These are phyloP conservation scores for Musa balbisiana DNA, from an alignment of 202 grass and related monocot species.

Conservation along the genomic window DNA sequence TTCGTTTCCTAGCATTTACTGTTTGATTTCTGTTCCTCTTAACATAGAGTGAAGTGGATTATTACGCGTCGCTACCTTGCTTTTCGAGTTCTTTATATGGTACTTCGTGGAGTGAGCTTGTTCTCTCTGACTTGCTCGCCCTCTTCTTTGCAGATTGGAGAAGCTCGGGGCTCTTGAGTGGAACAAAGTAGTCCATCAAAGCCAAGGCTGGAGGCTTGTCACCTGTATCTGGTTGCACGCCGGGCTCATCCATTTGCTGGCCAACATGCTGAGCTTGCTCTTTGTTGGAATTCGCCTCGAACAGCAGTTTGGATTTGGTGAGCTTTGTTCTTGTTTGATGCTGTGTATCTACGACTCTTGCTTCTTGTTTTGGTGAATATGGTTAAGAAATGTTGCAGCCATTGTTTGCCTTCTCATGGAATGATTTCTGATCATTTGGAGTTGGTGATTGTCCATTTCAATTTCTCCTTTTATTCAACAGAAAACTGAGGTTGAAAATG, in stretches of 20 bases:
- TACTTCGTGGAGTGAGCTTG: background rate
- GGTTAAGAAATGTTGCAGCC: too few species aligned
- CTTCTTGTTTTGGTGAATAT: background rate
- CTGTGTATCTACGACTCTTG: background rate
- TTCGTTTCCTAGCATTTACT: background rate
- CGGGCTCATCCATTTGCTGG: conserved; percentile 71
- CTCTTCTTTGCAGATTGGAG: conserved; percentile 33
- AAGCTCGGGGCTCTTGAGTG: conserved; percentile 71
- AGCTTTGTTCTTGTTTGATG: conserved; percentile 17
- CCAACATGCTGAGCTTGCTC: conserved; percentile 69
- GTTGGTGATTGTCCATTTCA: too few species aligned
- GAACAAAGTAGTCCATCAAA: conserved; percentile 63
- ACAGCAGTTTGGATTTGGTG: conserved; percentile 75
- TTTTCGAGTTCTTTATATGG: conserved; percentile 1
- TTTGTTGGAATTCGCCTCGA: conserved; percentile 75
- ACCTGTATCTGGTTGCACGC: conserved; percentile 62
- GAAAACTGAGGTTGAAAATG: too few species aligned
- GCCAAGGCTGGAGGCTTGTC: conserved; percentile 71
- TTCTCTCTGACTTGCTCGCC: background rate
- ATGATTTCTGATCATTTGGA: too few species aligned
- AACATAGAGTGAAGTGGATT: background rate
- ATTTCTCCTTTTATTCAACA: too few species aligned
- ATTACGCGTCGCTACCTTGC: background rate
- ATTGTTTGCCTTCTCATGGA: too few species aligned
- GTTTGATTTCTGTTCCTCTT: background rate